Evolutionary conservation across 2,329 filamentous ascomycete species (phyloP).

Genomic region (Domatiomyces globalis): DNA sequence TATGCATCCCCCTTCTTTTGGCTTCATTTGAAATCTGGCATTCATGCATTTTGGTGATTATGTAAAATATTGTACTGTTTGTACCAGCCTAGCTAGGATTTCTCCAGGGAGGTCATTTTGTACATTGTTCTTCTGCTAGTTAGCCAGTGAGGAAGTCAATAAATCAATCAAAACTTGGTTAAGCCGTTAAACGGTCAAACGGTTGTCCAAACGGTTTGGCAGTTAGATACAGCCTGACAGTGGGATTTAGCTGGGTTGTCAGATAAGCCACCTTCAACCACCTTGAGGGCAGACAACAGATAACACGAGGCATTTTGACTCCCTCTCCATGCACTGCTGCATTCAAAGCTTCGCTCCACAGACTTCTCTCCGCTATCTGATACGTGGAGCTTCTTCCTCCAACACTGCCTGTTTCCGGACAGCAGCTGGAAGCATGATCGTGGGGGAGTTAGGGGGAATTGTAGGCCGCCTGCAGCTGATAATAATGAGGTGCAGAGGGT

Average conservation of each 20-base stretch:
- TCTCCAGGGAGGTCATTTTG: too few relatives aligned
- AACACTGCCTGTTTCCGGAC: not conserved
- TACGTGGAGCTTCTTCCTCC: not conserved
- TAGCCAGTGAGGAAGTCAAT: not conserved
- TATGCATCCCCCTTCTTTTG: not conserved
- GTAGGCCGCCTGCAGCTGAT: not conserved
- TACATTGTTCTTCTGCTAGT: not conserved
- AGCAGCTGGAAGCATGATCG: not conserved
- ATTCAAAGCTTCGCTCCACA: not conserved
- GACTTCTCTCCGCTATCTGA: not conserved
- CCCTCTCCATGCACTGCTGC: not conserved
- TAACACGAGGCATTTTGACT: not conserved
- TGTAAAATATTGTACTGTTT: not conserved
- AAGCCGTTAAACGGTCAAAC: not conserved
- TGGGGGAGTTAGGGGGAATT: not conserved
- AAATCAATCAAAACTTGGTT: not conserved
- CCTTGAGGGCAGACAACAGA: not conserved
- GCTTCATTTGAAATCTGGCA: not conserved
- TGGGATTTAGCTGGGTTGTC: not conserved
- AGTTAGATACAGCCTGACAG: not conserved
- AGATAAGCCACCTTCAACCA: not conserved
- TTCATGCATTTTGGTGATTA: not conserved
- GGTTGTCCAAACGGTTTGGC: not conserved
- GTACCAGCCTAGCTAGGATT: too few relatives aligned
- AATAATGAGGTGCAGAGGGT: not conserved